Conservation (phyloP, 306 rosid genomes). For the Crotalaria pallida region DNA sequence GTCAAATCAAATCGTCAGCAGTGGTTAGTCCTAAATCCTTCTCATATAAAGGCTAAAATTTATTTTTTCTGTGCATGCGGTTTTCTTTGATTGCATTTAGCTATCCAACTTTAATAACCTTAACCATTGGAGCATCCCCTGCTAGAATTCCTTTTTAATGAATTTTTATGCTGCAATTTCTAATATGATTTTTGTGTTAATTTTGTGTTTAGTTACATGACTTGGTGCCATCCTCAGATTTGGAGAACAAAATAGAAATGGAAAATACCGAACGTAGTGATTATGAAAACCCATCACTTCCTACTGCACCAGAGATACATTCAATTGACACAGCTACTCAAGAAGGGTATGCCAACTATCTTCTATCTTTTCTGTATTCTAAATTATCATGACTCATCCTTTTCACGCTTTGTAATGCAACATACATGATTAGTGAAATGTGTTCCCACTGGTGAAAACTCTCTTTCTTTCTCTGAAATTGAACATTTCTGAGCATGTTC, state of each 20-base stretch:
- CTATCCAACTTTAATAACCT: background rate
- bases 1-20: slow-evolving; percentile 17
- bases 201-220: slow-evolving; percentile 35
- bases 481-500: background rate
- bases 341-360: slow-evolving; percentile 38
- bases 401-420: background rate
- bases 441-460: background rate
- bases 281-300: slow-evolving; percentile 19
- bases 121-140: background rate
- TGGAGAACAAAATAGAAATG: slow-evolving; percentile 25
- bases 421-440: background rate
- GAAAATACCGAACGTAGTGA: slow-evolving; percentile 16
- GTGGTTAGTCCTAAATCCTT: slow-evolving; percentile 28
- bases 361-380: slow-evolving; percentile 13
- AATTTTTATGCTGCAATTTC: background rate
- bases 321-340: slow-evolving; percentile 19
- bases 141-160: background rate
- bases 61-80: background rate
- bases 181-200: slow-evolving; percentile 21
- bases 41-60: background rate
- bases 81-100: slow-evolving; percentile 13
- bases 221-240: slow-evolving; percentile 20
- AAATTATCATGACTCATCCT: slow-evolving; percentile 5
- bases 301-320: slow-evolving; percentile 21
- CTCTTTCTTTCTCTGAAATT: background rate